Base-by-base conservation (phyloP, 2,329 filamentous ascomycete species). In the Hirsutella rhossiliensis region DNA sequence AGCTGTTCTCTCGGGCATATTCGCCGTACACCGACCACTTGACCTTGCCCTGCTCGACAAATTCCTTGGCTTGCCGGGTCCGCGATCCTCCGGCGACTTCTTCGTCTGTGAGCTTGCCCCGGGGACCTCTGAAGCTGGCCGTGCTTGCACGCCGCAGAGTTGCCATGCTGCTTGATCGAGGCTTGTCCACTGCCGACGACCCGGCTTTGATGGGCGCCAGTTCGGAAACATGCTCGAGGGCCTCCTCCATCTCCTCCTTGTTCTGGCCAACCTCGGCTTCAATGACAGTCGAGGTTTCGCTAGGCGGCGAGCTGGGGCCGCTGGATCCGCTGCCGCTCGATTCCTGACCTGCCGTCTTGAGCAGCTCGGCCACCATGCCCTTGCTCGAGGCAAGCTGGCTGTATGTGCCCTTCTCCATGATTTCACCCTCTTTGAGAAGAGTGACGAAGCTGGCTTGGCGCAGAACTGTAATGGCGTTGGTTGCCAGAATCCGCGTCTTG, bases 1-100 rank as follows among this genome's bases (percentile, higher is more conserved):
- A 64, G 61, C 97, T 96, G 69, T 87, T 96, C 47, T 87, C 87
- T 66, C 87, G 95, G 45, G 92, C 94, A 57, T 98, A 98, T 64
- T 96, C 89, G 17, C 73, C 71, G 59, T 98, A 98, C 27, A 98
- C 90, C 54, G 57, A 56, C 89, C 92, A 97, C 64, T 96, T 97
- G 54, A 98, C 92, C 62, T 97, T 96, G 56, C 92, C 92, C 66
- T 98, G 88, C 62, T 98, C 88, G 2, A 79, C 76, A 52, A 84
- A 83, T 62, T 98, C 92, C 64, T 95, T 94, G 45, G 73, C 75
- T 63, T 96, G 89, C 58, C 82, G 87, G 38, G 84, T 88, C 66
- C 87, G 90, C 56, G 82, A 69, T 43, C 78, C 67, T 40, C 69
- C 74, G 3, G 76, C 78, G 43, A 86, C 80, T 64, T 90, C 87